These are phyloP conservation scores for Vicia villosa DNA, from an alignment of 306 rosid species.

Conservation along the genomic window DNA sequence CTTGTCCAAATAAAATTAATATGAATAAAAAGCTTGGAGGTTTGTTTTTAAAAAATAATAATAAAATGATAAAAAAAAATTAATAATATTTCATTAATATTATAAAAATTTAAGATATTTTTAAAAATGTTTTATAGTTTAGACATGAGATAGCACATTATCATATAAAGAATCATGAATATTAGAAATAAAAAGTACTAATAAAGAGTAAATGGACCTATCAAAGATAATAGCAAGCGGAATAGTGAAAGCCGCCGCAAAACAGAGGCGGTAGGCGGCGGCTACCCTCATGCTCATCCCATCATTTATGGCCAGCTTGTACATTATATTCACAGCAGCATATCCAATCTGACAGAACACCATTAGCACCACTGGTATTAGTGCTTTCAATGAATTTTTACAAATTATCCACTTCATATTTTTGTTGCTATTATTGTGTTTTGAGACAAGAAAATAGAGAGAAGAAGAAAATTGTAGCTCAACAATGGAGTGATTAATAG, in stretches of 20 bases:
- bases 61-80: no score
- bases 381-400: slow-evolving; percentile 23
- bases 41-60: no score
- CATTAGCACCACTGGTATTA: slow-evolving; percentile 53
- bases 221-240: slow-evolving; percentile 52
- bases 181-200: neutral
- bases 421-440: neutral
- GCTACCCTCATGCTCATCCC: slow-evolving; percentile 22
- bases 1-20: no score
- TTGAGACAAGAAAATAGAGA: neutral
- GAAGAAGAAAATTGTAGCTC: neutral
- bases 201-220: slow-evolving; percentile 35
- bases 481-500: neutral
- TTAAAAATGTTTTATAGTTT: no score
- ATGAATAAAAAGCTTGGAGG: no score
- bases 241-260: slow-evolving; percentile 51
- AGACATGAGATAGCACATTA: no score
- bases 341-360: slow-evolving; percentile 48
- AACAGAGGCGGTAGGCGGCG: slow-evolving; percentile 14
- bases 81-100: no score
- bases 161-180: neutral
- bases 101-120: no score
- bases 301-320: slow-evolving; percentile 48
- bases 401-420: neutral
- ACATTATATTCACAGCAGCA: slow-evolving; percentile 57